Conservation (phyloP, 176 grass and related monocot species). For the Oryza australiensis region DNA sequence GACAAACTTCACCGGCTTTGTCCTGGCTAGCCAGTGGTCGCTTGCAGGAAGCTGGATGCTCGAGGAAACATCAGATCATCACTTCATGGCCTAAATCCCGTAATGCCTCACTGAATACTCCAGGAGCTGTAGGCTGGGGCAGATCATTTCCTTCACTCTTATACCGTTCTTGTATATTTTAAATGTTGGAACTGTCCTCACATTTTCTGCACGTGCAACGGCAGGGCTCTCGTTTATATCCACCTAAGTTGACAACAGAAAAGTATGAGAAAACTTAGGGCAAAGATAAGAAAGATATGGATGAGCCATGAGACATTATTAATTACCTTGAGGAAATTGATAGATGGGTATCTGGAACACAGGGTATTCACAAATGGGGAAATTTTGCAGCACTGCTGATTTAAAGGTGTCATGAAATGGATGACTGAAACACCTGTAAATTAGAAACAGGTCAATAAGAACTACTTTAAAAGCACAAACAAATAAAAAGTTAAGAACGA, state of each 20-base stretch:
- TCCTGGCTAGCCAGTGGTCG: constrained; percentile 28
- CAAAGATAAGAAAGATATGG: background rate
- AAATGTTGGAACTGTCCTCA: constrained; percentile 82
- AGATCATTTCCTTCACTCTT: constrained; percentile 95
- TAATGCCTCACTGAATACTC: constrained; percentile 92
- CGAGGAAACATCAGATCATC: constrained; percentile 20
- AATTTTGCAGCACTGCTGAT: constrained; percentile 79
- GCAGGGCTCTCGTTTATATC: constrained; percentile 72
- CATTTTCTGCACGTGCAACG: constrained; percentile 72
- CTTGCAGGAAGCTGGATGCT: constrained; percentile 32
- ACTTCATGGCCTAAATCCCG: constrained; percentile 61
- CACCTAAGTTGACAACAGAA: constrained; percentile 49
- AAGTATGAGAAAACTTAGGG: constrained; percentile 13
- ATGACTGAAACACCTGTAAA: constrained; percentile 80
- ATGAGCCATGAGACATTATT: background rate
- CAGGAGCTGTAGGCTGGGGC: constrained; percentile 79
- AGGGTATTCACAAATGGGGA: constrained; percentile 69
- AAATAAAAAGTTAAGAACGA: constrained; percentile 10
- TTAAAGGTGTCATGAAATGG: constrained; percentile 76
- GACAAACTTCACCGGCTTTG: constrained; percentile 21
- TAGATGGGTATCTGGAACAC: constrained; percentile 79
- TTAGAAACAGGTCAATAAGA: constrained; percentile 21
- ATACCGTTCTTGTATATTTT: constrained; percentile 92
- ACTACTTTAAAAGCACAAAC: background rate
- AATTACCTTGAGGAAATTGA: constrained; percentile 95